A percentile compares a stretch with the other conserved stretches of the same genome.
These are phyloP conservation scores for Dendrostoma leiphaemia DNA, from an alignment of 2,329 filamentous ascomycete genomes.

Conservation along the genomic window DNA sequence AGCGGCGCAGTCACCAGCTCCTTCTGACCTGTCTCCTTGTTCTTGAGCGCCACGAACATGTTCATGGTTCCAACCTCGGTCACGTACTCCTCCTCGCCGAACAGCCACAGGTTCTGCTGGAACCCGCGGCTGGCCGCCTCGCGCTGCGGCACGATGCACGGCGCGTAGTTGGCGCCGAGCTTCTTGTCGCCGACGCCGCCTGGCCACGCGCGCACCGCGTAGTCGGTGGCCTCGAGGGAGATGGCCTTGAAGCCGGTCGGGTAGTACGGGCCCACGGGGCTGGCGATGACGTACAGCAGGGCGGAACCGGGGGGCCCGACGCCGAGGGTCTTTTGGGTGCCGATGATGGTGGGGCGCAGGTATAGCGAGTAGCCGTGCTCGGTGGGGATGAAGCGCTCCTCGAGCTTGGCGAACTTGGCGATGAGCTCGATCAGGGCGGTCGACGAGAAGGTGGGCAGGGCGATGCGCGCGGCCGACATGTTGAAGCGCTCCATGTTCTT, in stretches of 20 bases:
- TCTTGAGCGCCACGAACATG: slow-evolving; percentile 82
- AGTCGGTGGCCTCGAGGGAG: slow-evolving; percentile 91
- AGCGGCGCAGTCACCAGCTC: slow-evolving; percentile 94
- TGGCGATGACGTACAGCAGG: slow-evolving; percentile 91
- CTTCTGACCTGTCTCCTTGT: slow-evolving; percentile 85
- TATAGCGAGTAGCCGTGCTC: slow-evolving; percentile 91
- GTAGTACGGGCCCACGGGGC: slow-evolving; percentile 96
- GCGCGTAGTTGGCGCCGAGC: slow-evolving; percentile 98
- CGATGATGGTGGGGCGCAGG: slow-evolving; percentile 94
- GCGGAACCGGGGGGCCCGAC: slow-evolving; percentile 90
- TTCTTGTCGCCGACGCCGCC: slow-evolving; percentile 98
- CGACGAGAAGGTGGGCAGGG: slow-evolving; percentile 80
- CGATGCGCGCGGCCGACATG: slow-evolving; percentile 86
- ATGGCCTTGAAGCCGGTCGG: slow-evolving; percentile 98
- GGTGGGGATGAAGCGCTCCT: slow-evolving; percentile 86
- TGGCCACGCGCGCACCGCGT: slow-evolving; percentile 95
- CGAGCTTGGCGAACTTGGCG: slow-evolving; percentile 73
- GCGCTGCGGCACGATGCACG: slow-evolving; percentile 94
- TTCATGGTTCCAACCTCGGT: slow-evolving; percentile 99
- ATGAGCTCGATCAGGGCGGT: slow-evolving; percentile 78
- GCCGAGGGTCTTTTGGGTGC: slow-evolving; percentile 90
- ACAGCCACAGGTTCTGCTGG: slow-evolving; percentile 98
- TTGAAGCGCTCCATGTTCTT: slow-evolving; percentile 97
- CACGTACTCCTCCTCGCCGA: slow-evolving; percentile 90
- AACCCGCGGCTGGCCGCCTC: slow-evolving; percentile 88